Percentiles rank a stretch among this genome's conserved stretches.
phyloP scores from a whole-genome alignment of 2,329 filamentous ascomycete genomes.

The Aspergillus udagawae region DNA sequence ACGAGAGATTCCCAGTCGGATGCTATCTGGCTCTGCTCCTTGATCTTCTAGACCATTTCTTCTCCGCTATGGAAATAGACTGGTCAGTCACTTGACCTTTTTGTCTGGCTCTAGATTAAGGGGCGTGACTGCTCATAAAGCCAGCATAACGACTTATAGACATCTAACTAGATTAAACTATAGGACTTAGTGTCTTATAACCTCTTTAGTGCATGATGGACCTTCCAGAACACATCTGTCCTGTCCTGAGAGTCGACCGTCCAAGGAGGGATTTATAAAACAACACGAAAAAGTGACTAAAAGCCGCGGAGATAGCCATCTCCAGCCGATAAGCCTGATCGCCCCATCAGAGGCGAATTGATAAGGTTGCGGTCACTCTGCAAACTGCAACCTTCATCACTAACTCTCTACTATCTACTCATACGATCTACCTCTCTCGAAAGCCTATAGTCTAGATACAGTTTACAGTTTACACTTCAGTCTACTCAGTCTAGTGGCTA shows the following conservation, averaged over 20 bases:
- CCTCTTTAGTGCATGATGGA: background rate
- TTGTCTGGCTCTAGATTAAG: background rate
- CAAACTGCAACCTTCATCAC: background rate
- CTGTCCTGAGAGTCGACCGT: background rate
- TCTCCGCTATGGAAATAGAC: background rate
- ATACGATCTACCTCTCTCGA: background rate
- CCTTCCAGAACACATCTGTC: background rate
- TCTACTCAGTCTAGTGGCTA: background rate
- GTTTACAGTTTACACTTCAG: background rate
- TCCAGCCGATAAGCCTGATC: background rate
- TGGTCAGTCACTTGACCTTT: background rate
- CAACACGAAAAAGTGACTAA: background rate
- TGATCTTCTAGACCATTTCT: slow-evolving; percentile 6
- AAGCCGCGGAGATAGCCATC: background rate
- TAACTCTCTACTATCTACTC: too few relatives aligned
- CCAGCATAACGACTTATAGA: background rate
- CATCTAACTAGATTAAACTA: background rate
- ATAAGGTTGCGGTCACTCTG: background rate
- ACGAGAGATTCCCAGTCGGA: slow-evolving; percentile 7
- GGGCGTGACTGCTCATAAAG: background rate
- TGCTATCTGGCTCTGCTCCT: slow-evolving; percentile 27
- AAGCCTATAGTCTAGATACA: background rate
- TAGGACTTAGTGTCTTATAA: background rate
- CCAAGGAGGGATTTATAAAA: background rate
- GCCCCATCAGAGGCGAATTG: background rate